Evolutionary conservation across 2,329 filamentous ascomycete species (phyloP).

Genomic region (Hypoxylon sp.): DNA sequence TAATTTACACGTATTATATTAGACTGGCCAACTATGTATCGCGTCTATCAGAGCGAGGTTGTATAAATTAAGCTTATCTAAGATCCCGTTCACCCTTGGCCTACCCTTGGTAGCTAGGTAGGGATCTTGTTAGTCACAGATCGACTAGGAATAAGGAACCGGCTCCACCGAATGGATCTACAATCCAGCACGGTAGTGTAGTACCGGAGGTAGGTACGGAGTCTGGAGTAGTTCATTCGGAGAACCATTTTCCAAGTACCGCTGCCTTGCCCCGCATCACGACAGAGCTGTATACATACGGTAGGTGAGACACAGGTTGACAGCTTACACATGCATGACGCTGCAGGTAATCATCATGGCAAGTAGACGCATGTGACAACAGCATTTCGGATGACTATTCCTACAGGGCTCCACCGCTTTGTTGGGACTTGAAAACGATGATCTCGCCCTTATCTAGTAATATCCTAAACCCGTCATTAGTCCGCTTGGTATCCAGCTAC

Average conservation of each 20-base stretch:
- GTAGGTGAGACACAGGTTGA: conserved; percentile 23
- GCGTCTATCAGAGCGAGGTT: background rate
- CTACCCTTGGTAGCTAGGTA: background rate
- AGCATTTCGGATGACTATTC: conserved; percentile 18
- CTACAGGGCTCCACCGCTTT: conserved; percentile 2
- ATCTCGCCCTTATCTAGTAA: conserved; percentile 36
- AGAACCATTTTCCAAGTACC: conserved; percentile 38
- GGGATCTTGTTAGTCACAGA: conserved; percentile 4
- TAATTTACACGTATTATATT: conserved; percentile 20
- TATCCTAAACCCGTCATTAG: conserved; percentile 34
- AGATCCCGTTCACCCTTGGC: conserved; percentile 15
- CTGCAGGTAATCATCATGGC: conserved; percentile 20
- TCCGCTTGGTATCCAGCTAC: conserved; percentile 32
- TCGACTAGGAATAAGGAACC: conserved; percentile 12
- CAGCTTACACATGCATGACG: conserved; percentile 19
- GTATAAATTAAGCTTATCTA: conserved; percentile 36
- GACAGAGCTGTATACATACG: conserved; percentile 18
- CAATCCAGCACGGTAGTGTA: conserved; percentile 10
- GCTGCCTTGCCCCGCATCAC: conserved; percentile 38
- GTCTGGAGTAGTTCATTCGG: conserved; percentile 11
- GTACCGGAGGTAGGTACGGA: background rate
- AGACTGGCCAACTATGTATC: conserved; percentile 6
- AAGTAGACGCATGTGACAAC: conserved; percentile 36
- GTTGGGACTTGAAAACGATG: conserved; percentile 18
- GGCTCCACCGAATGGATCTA: conserved; percentile 17